Evolutionary conservation across 2,329 filamentous ascomycete species (phyloP), one percentile per base, ranked within the genome.

Genomic region (Fusarium nygamai): DNA sequence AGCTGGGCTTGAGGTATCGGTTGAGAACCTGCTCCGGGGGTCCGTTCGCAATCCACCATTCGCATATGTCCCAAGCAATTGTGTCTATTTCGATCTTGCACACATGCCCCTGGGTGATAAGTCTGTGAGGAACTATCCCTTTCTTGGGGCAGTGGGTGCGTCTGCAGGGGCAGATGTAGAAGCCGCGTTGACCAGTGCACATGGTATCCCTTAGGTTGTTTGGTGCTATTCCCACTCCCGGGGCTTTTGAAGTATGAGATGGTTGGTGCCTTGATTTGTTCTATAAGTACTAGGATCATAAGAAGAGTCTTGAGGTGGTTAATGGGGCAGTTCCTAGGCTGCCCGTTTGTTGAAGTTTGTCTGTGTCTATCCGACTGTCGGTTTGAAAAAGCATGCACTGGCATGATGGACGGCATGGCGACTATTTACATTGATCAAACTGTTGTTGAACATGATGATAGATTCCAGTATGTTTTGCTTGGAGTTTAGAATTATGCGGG

Each of bases 11-110:
- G 39, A 79, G 54, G 24, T 74, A 78, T 24, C 77, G 72, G 56
- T 78, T 79, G 38, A 79, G 64, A 8, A 79, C 77, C 24, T 78
- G 75, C n/a, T 79, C 75, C 36, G 76, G 66, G 4, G 77, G 77
- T 11, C 77, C 77, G 34, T 79, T 72, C 27, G 64, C 53, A 47
- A 79, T 69, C 77, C 77, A 79, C 76, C 76, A 78, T 20, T 74
- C 66, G 64, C 77, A 79, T 10, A 78, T 78, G 7, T 78, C 69
- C 77, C 77, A 79, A 8, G 66, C 68, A 33, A 72, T 64, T n/a
- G 67, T 74, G 41, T 75, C 76, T 17, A 76, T 39, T 44, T 79
- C 75, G 29, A 79, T 69, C 13, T 47, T 47, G 19, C 59, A 54
- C 19, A 79, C 68, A 31, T 79, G 77, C 12, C 77, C 77, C 44